Evolutionary conservation across 306 rosid species (phyloP).

Genomic region (Castanea sativa): DNA sequence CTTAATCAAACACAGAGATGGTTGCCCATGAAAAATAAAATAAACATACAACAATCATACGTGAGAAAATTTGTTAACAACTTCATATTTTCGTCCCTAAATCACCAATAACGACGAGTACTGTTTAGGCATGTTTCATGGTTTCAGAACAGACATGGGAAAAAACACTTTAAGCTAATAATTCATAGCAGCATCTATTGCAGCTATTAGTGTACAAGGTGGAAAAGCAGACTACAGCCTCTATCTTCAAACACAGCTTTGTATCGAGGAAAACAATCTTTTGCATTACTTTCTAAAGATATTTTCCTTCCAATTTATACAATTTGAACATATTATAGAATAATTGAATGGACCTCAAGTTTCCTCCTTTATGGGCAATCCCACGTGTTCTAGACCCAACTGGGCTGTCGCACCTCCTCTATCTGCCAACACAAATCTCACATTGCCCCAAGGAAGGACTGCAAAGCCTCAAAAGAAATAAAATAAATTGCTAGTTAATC

Average conservation of each 20-base stretch:
- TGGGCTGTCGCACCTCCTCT: constrained; percentile 32
- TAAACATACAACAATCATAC: background rate
- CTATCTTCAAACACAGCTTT: constrained; percentile 40
- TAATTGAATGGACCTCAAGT: constrained; percentile 32
- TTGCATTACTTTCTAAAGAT: constrained; percentile 23
- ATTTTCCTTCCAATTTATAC: constrained; percentile 36
- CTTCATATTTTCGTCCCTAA: background rate
- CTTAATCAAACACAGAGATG: too few relatives aligned
- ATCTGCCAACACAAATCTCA: constrained; percentile 32
- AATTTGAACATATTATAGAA: constrained; percentile 41
- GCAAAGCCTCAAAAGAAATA: constrained; percentile 30
- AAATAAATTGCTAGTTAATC: background rate
- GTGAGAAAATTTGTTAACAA: background rate
- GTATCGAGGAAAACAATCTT: constrained; percentile 35
- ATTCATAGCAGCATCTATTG: constrained; percentile 30
- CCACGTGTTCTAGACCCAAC: constrained; percentile 29
- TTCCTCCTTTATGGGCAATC: constrained; percentile 36
- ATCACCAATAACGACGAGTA: background rate
- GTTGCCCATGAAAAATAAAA: background rate
- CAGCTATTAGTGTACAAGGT: constrained; percentile 47
- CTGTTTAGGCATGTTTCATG: constrained; percentile 10
- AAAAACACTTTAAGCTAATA: constrained; percentile 16
- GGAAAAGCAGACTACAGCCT: constrained; percentile 26
- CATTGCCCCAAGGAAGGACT: constrained; percentile 69
- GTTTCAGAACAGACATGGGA: constrained; percentile 28